These are phyloP conservation scores for Leptographium flavum DNA, from an alignment of 2,329 filamentous ascomycete genomes.

Conservation along the genomic window DNA sequence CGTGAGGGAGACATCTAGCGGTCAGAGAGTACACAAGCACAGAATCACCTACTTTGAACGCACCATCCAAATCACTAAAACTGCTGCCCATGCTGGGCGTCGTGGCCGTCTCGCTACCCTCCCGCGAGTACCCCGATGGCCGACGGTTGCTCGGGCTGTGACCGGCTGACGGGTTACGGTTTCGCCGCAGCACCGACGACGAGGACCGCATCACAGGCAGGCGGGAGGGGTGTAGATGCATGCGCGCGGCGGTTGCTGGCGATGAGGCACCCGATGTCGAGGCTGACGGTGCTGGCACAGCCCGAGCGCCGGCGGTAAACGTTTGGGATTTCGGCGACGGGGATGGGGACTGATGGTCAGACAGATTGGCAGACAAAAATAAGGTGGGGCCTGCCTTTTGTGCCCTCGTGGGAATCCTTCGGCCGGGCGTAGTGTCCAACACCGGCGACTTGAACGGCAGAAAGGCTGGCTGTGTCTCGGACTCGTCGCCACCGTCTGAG, in stretches of 20 bases:
- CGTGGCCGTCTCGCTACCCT: slow-evolving; percentile 48
- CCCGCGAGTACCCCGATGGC: slow-evolving; percentile 33
- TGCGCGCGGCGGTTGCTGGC: slow-evolving; percentile 4
- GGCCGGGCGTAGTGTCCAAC: slow-evolving; percentile 5
- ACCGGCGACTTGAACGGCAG: slow-evolving; percentile 25
- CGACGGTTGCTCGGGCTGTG: slow-evolving; percentile 28
- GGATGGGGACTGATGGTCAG: not conserved
- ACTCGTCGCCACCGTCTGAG: slow-evolving; percentile 34
- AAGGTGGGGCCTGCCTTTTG: not conserved
- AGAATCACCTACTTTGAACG: slow-evolving; percentile 8
- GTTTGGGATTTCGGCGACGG: slow-evolving; percentile 2
- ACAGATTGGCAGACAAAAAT: too few relatives aligned
- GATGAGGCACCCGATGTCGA: not conserved
- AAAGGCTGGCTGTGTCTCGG: slow-evolving; percentile 42
- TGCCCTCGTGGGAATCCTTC: not conserved
- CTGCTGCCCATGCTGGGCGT: slow-evolving; percentile 74
- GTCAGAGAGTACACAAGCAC: not conserved
- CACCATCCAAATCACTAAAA: slow-evolving; percentile 73
- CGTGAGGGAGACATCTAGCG: not conserved
- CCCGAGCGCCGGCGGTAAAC: too few relatives aligned
- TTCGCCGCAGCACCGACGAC: slow-evolving; percentile 40
- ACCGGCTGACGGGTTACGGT: slow-evolving; percentile 26
- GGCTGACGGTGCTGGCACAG: not conserved
- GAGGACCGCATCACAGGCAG: slow-evolving; percentile 24
- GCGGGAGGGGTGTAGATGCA: slow-evolving; percentile 3